phyloP scores from a whole-genome alignment of 2,329 filamentous ascomycete genomes.

The Ceratocystis smalleyi region DNA sequence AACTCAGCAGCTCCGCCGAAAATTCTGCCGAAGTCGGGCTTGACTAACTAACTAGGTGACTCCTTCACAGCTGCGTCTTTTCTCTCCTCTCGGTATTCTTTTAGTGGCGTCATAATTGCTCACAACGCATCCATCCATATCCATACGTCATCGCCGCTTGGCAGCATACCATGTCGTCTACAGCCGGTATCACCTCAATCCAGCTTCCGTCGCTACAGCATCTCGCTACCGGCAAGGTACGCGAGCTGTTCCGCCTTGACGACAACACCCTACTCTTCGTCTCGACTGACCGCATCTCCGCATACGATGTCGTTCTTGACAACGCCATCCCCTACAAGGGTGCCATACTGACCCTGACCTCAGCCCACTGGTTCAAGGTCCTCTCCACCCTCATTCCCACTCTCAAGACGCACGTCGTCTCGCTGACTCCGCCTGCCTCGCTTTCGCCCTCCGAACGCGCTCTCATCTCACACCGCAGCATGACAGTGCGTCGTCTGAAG shows the following conservation, averaged over 20 bases:
- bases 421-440: slow-evolving; percentile 26
- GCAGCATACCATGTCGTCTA: slow-evolving; percentile 6
- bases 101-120: not conserved
- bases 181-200: slow-evolving; percentile 22
- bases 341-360: slow-evolving; percentile 31
- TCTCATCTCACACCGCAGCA: slow-evolving; percentile 48
- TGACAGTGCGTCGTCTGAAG: slow-evolving; percentile 59
- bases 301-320: slow-evolving; percentile 80
- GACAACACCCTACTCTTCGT: slow-evolving; percentile 56
- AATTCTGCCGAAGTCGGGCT: slow-evolving; percentile 11
- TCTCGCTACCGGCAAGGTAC: slow-evolving; percentile 48
- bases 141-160: not conserved
- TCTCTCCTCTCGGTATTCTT: not conserved
- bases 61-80: slow-evolving; percentile 6
- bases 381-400: slow-evolving; percentile 31
- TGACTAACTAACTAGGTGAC: not conserved
- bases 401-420: slow-evolving; percentile 38
- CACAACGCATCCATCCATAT: not conserved
- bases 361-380: slow-evolving; percentile 40
- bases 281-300: slow-evolving; percentile 80
- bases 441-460: slow-evolving; percentile 31
- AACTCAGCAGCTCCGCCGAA: not conserved
- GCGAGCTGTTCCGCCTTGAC: slow-evolving; percentile 60
- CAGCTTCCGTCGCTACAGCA: slow-evolving; percentile 24
- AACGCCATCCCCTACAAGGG: slow-evolving; percentile 48